Evolutionary conservation across 495 filamentous ascomycete genomes (phyloP).

Genomic region (Neurospora sp.): DNA sequence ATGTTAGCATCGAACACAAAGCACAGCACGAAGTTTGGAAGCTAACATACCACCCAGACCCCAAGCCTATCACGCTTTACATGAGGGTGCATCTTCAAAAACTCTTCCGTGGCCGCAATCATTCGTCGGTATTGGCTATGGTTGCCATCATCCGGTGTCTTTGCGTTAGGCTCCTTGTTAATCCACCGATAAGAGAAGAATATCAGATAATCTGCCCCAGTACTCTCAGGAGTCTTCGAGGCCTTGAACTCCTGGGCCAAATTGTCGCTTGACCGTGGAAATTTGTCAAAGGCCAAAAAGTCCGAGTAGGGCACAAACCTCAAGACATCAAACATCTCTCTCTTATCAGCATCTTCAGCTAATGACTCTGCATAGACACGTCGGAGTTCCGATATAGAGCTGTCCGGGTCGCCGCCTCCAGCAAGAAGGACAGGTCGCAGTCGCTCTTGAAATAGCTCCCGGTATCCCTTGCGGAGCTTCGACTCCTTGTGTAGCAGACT

Average conservation of each 20-base stretch:
- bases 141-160: slow-evolving; percentile 10
- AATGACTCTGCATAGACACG: slow-evolving; percentile 12
- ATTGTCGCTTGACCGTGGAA: slow-evolving; percentile 13
- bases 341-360: not conserved
- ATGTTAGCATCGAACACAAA: not conserved
- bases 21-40: not conserved
- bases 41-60: slow-evolving; percentile 15
- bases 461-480: slow-evolving; percentile 18
- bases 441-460: slow-evolving; percentile 23
- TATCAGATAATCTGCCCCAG: slow-evolving; percentile 8
- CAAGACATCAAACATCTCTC: not conserved
- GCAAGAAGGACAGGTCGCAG: slow-evolving; percentile 13
- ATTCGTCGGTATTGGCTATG: slow-evolving; percentile 17
- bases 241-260: slow-evolving; percentile 1
- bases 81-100: slow-evolving; percentile 6
- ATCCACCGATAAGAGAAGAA: slow-evolving; percentile 22
- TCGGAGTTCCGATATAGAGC: slow-evolving; percentile 5
- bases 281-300: slow-evolving; percentile 8
- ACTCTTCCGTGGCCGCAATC: slow-evolving; percentile 11
- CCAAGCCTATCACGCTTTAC: slow-evolving; percentile 10
- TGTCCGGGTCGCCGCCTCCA: not conserved
- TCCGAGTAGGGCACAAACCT: slow-evolving; percentile 6
- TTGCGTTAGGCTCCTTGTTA: slow-evolving; percentile 2
- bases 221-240: not conserved
- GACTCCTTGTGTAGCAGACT: slow-evolving; percentile 5